Evolutionary conservation across 2,329 filamentous ascomycete genomes (phyloP), one percentile per base, ranked within the genome.

Genomic region (Alternaria triticimaculans): DNA sequence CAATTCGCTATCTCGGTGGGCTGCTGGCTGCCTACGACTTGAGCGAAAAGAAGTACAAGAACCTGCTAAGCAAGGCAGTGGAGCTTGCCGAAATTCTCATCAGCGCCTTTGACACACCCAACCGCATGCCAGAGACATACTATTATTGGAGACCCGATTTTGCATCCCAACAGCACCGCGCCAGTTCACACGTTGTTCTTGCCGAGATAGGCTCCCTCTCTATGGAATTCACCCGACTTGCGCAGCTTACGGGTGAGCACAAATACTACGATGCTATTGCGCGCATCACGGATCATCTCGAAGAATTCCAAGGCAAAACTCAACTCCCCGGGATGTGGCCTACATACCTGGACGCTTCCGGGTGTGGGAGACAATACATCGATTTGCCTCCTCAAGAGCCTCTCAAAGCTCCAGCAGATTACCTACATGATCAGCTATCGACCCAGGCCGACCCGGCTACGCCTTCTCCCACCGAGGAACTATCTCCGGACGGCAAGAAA

Each of bases 11-110:
- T 72, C 84, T 92, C 0, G 90, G 90, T 14, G 90, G 90, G 1
- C 84, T 92, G 58, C 72, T 92, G 59, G 86, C 87, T n/a, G 90
- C 90, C 1, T 91, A 91, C 73, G 90, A 92, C 72, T 76, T 92
- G 21, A 91, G 88, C 70, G 83, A 82, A 33, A 84, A 83, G 58
- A 80, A 84, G 62, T 80, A 84, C 63, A 74, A 76, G 25, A 81
- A 82, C n/a, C 77, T 92, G 57, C 80, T 92, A 43, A 80, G 80
- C 44, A 91, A 92, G 76, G 88, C 89, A 2, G 81, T 83, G 2
- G 87, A 91, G 78, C 82, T 92, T 11, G 89, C 86, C 20, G 86
- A 90, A 62, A 79, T 92, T 73, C 80, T 92, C 23, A 89, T 91
- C 73, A 85, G 86, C 23, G 88, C 88, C 2, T 92, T 91, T 69